These are phyloP conservation scores for Piper longum DNA, from an alignment of 164 flowering plant species.

Conservation along the genomic window DNA sequence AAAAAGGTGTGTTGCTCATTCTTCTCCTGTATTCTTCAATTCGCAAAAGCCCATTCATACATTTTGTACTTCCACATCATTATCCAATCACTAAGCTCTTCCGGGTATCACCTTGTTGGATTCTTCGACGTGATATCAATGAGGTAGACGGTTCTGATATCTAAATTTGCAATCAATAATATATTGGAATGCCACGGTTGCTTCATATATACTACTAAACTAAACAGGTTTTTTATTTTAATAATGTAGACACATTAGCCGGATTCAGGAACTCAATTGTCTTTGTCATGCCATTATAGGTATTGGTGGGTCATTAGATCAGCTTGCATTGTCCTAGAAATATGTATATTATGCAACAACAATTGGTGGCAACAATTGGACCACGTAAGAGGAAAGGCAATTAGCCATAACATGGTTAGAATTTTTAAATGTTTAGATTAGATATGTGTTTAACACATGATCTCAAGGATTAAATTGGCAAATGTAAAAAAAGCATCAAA, in stretches of 20 bases:
- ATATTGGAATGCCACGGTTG: neutral
- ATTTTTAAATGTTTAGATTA: too few species aligned
- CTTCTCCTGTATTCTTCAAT: too few species aligned
- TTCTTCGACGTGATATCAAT: neutral
- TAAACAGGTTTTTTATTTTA: neutral
- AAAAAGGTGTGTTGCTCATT: neutral
- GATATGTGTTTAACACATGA: too few species aligned
- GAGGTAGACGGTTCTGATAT: neutral
- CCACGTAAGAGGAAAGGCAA: neutral
- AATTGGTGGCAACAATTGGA: neutral
- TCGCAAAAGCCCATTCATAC: neutral
- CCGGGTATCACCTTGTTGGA: neutral
- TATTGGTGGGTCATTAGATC: neutral
- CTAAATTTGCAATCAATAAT: neutral
- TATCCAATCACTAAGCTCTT: neutral
- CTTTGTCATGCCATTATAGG: neutral
- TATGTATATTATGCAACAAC: neutral
- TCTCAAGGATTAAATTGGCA: too few species aligned
- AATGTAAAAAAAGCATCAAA: too few species aligned
- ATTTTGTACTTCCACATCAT: neutral
- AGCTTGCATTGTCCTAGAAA: neutral
- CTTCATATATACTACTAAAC: too few species aligned
- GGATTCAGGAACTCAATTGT: neutral
- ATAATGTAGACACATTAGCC: neutral
- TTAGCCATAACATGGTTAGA: neutral